Evolutionary conservation across 2,329 filamentous ascomycete genomes (phyloP).

Genomic region (Cladosporium sp.): DNA sequence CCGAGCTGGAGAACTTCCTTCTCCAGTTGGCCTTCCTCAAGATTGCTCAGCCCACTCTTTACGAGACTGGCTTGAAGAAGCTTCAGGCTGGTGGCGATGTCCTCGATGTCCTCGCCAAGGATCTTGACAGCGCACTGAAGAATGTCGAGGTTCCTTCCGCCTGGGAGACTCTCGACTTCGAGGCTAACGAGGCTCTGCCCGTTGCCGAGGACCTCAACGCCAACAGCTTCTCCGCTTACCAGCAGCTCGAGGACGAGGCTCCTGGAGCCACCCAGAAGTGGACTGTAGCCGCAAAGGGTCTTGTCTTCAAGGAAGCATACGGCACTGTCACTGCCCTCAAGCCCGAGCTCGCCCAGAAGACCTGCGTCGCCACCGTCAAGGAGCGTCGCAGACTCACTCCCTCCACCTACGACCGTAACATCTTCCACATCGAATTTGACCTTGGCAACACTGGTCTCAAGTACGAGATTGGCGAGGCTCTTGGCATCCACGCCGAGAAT

Average conservation of each 20-base stretch:
- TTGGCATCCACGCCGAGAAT: conserved; percentile 96
- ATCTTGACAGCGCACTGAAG: conserved; percentile 68
- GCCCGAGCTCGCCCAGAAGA: conserved; percentile 84
- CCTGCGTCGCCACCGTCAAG: conserved; percentile 83
- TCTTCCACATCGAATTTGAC: conserved; percentile 99
- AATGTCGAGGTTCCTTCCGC: conserved; percentile 72
- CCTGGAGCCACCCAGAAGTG: conserved; percentile 70
- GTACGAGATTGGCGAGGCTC: conserved; percentile 95
- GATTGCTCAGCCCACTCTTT: conserved; percentile 67
- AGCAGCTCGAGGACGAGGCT: conserved; percentile 71
- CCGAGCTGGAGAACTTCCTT: conserved; percentile 63
- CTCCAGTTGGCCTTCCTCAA: conserved; percentile 82
- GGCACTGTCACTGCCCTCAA: conserved; percentile 71
- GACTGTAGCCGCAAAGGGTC: conserved; percentile 80
- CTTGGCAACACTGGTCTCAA: conserved; percentile 86
- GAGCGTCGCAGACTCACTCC: conserved; percentile 95
- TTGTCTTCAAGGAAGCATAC: conserved; percentile 94
- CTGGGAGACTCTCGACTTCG: conserved; percentile 73
- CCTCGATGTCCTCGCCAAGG: conserved; percentile 59
- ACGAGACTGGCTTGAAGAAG: conserved; percentile 65
- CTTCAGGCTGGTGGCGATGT: conserved; percentile 63
- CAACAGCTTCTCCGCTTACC: conserved; percentile 81
- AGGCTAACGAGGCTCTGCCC: conserved; percentile 52
- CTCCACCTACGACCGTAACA: conserved; percentile 88
- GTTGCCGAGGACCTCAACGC: conserved; percentile 67